Percentiles rank a stretch among this genome's conserved stretches.
Evolutionary conservation across 2,329 filamentous ascomycete species (phyloP).

Genomic region (Phyllosticta citriasiana): DNA sequence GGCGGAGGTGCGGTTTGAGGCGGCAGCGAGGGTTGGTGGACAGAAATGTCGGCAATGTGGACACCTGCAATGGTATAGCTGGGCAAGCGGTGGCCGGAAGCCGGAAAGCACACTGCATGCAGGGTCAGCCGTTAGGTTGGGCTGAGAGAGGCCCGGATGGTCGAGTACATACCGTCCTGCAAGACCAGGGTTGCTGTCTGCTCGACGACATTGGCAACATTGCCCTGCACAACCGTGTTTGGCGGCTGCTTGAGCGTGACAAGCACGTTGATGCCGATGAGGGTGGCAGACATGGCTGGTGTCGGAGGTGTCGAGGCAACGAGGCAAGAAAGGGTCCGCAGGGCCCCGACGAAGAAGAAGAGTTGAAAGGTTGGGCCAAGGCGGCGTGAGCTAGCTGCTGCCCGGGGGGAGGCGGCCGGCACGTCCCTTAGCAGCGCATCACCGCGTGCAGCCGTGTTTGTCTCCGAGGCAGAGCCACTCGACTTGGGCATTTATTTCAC

Average conservation of each 20-base stretch:
- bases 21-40: conserved; percentile 24
- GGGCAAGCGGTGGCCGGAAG: conserved; percentile 42
- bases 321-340: not conserved
- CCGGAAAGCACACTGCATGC: conserved; percentile 41
- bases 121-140: not conserved
- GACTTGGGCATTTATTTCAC: not conserved
- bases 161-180: conserved; percentile 51
- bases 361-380: not conserved
- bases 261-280: conserved; percentile 66
- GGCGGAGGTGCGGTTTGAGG: conserved; percentile 16
- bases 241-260: conserved; percentile 60
- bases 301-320: not conserved
- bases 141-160: not conserved
- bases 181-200: conserved; percentile 53
- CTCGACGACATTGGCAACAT: conserved; percentile 60
- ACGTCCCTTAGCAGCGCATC: not conserved
- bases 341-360: not conserved
- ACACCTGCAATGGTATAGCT: conserved; percentile 48
- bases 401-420: not conserved
- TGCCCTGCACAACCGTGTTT: conserved; percentile 56
- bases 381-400: not conserved
- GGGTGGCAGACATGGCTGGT: conserved; percentile 52
- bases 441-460: not conserved
- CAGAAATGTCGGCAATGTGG: conserved; percentile 49
- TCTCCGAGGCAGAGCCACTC: not conserved